Percentiles rank a stretch among this genome's conserved stretches.
Conservation (phyloP, 2,329 filamentous ascomycete species). For the Thelonectria olida region DNA sequence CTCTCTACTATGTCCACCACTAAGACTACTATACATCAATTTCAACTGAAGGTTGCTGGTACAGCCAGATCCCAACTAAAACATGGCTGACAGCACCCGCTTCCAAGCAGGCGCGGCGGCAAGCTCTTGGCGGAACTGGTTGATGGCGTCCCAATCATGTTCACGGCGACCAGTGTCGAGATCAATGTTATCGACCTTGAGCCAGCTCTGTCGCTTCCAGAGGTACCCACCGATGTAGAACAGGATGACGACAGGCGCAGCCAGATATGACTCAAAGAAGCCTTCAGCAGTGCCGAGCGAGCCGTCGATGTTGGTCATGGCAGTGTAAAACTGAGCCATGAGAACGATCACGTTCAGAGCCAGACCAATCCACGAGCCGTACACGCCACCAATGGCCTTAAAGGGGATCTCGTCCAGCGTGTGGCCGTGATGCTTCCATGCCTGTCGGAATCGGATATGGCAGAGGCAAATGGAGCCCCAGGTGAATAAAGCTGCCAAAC, state of each 20-base stretch:
- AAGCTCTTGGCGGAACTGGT: constrained; percentile 55
- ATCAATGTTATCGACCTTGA: constrained; percentile 68
- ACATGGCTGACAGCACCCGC: constrained; percentile 43
- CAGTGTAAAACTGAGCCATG: constrained; percentile 63
- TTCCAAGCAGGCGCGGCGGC: constrained; percentile 58
- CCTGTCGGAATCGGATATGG: constrained; percentile 74
- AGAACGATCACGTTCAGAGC: constrained; percentile 65
- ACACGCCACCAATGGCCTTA: constrained; percentile 66
- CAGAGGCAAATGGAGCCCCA: constrained; percentile 76
- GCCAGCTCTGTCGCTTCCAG: constrained; percentile 71
- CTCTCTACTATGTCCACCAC: neutral
- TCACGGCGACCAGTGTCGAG: constrained; percentile 71
- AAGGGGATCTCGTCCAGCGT: constrained; percentile 74
- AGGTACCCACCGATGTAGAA: constrained; percentile 66
- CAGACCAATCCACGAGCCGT: constrained; percentile 72
- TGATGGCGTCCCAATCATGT: constrained; percentile 69
- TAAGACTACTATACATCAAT: neutral
- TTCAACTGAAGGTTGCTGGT: neutral
- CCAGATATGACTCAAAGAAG: constrained; percentile 66
- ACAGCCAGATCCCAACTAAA: constrained; percentile 29
- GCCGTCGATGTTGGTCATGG: constrained; percentile 50
- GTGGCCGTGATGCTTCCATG: constrained; percentile 70
- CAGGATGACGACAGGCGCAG: constrained; percentile 60
- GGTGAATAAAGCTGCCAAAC: constrained; percentile 71
- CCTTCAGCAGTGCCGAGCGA: constrained; percentile 43